Conservation (phyloP, 805 yeast species). For the Candida insectalens region DNA sequence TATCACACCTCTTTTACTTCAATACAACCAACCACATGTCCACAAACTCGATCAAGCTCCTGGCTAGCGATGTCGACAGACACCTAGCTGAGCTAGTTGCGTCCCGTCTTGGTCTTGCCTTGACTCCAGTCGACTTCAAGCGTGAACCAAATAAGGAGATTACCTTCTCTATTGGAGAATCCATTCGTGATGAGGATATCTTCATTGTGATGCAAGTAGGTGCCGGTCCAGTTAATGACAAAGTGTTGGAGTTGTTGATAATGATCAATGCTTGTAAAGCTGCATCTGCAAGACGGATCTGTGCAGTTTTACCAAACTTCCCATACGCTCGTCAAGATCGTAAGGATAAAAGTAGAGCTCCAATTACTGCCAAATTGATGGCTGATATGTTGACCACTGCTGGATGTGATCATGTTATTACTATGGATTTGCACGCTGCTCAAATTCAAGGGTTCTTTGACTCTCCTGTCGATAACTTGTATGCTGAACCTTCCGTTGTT, state of each 20-base stretch:
- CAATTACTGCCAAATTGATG: slow-evolving; percentile 88
- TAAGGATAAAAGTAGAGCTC: slow-evolving; percentile 93
- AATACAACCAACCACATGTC: slow-evolving; percentile 40
- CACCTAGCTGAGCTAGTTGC: slow-evolving; percentile 65
- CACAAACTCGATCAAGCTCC: slow-evolving; percentile 57
- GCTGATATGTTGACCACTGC: slow-evolving; percentile 89
- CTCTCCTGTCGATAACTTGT: slow-evolving; percentile 91
- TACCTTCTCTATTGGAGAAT: slow-evolving; percentile 78
- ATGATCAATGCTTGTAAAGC: slow-evolving; percentile 91
- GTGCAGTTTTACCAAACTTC: slow-evolving; percentile 91
- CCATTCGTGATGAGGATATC: slow-evolving; percentile 86
- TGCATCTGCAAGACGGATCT: slow-evolving; percentile 91
- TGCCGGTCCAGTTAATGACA: slow-evolving; percentile 73
- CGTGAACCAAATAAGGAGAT: slow-evolving; percentile 80
- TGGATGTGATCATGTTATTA: slow-evolving; percentile 91
- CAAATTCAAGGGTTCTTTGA: slow-evolving; percentile 96
- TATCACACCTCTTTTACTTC: not conserved
- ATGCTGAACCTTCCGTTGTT: slow-evolving; percentile 88
- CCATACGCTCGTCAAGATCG: slow-evolving; percentile 97
- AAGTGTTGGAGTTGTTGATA: slow-evolving; percentile 76
- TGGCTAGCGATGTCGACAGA: slow-evolving; percentile 61
- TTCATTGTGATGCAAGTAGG: slow-evolving; percentile 73
- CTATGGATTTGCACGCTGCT: slow-evolving; percentile 95
- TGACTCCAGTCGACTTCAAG: slow-evolving; percentile 54
- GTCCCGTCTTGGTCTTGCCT: slow-evolving; percentile 40